Evolutionary conservation across 2,329 filamentous ascomycete species (phyloP).

Genomic region (Stemphylium beticola): DNA sequence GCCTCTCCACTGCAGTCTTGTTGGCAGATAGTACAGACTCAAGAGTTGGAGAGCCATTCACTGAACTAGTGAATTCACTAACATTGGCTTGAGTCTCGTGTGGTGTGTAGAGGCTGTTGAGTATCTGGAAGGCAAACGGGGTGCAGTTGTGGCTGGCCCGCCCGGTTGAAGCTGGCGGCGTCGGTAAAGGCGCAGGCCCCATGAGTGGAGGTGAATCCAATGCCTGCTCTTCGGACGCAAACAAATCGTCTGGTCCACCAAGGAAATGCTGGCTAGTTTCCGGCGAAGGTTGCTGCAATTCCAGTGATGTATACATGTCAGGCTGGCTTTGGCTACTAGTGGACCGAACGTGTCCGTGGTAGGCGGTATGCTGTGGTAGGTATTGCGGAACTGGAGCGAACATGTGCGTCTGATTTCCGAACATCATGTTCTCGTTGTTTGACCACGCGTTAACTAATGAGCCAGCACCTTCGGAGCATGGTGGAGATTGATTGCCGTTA

Average conservation of each 20-base stretch:
- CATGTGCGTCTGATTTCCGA: conserved; percentile 34
- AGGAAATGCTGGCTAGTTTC: conserved; percentile 34
- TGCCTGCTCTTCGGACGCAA: conserved; percentile 30
- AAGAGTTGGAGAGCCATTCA: conserved; percentile 37
- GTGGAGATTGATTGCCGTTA: conserved; percentile 43
- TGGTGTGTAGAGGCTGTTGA: conserved; percentile 44
- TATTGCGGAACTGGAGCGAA: conserved; percentile 38
- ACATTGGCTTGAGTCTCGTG: conserved; percentile 32
- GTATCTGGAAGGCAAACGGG: conserved; percentile 43
- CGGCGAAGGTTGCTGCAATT: conserved; percentile 31
- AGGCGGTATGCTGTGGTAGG: conserved; percentile 25
- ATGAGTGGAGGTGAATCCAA: conserved; percentile 33
- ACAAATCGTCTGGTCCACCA: conserved; percentile 31
- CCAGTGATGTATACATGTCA: conserved; percentile 38
- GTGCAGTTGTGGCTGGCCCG: conserved; percentile 44
- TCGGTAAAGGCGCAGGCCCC: conserved; percentile 38
- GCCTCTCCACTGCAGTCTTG: conserved; percentile 43
- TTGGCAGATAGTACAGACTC: conserved; percentile 42
- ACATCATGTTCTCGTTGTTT: conserved; percentile 42
- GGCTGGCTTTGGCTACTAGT: conserved; percentile 42
- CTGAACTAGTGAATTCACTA: conserved; percentile 33
- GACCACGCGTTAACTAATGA: conserved; percentile 39
- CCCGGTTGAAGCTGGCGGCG: conserved; percentile 30
- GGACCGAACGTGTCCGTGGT: conserved; percentile 34
- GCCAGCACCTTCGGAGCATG: conserved; percentile 37